A percentile compares a stretch with the other conserved stretches of the same genome.
Evolutionary conservation across 192 early-diverging fungal genomes (phyloP).

Genomic region (Linnemannia elongata): DNA sequence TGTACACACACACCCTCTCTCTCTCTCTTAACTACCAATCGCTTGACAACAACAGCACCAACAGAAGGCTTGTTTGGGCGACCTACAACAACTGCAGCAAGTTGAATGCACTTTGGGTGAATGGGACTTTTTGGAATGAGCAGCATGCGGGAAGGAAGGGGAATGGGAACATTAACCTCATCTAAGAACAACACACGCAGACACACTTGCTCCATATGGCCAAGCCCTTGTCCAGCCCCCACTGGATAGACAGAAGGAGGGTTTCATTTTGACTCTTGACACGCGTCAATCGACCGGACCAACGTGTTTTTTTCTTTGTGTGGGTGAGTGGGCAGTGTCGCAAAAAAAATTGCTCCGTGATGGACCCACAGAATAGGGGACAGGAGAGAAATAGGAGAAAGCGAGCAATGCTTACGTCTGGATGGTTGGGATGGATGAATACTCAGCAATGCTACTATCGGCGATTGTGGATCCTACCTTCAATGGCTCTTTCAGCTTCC

Average conservation of each 20-base stretch:
- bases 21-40: neutral
- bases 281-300: neutral
- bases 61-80: too few relatives aligned
- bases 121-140: neutral
- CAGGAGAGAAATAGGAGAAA: neutral
- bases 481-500: neutral
- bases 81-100: too few relatives aligned
- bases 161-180: neutral
- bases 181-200: neutral
- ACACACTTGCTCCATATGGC: neutral
- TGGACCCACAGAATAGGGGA: too few relatives aligned
- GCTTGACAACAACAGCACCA: neutral
- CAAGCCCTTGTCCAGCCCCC: neutral
- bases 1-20: neutral
- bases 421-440: neutral
- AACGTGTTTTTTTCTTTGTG: neutral
- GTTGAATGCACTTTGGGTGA: neutral
- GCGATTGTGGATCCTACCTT: neutral
- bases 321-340: neutral
- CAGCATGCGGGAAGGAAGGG: neutral
- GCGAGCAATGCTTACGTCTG: neutral
- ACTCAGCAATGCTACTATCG: neutral
- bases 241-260: neutral
- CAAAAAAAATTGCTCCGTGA: neutral
- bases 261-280: neutral